Conservation (phyloP, 164 flowering plant species). For the Umbellularia californica region DNA sequence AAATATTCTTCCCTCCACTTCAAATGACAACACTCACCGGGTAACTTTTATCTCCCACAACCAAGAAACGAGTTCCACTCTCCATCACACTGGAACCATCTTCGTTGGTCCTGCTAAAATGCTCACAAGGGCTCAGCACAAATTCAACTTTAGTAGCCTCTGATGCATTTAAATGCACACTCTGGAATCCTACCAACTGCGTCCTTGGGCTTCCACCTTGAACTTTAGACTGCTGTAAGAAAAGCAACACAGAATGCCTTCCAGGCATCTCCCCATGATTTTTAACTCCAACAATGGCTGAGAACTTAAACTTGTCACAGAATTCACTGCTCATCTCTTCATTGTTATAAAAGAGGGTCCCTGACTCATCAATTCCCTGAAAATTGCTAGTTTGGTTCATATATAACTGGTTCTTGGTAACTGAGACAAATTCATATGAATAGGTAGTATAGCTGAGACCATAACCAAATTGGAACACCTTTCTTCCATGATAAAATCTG, state of each 20-base stretch:
- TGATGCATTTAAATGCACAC: constrained; percentile 43
- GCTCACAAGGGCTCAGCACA: constrained; percentile 66
- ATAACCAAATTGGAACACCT: constrained; percentile 62
- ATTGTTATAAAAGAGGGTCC: constrained; percentile 17
- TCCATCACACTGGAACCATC: constrained; percentile 65
- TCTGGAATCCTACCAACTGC: constrained; percentile 67
- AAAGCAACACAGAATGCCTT: constrained; percentile 71
- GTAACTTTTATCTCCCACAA: constrained; percentile 55
- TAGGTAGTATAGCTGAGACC: constrained; percentile 83
- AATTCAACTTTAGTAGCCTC: constrained; percentile 47
- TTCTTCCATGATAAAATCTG: constrained; percentile 64
- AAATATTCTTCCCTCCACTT: constrained; percentile 4
- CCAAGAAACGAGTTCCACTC: constrained; percentile 51
- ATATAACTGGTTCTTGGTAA: constrained; percentile 31
- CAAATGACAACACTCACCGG: constrained; percentile 27
- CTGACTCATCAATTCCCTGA: constrained; percentile 8
- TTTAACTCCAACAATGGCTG: constrained; percentile 41
- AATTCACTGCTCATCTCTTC: constrained; percentile 40
- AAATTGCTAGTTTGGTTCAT: constrained; percentile 28
- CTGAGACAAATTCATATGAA: constrained; percentile 40
- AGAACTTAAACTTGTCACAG: constrained; percentile 44
- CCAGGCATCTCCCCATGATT: constrained; percentile 72
- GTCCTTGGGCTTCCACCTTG: constrained; percentile 41
- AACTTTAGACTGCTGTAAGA: constrained; percentile 20
- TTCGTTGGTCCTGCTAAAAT: constrained; percentile 54